phyloP scores from a whole-genome alignment of 306 rosid genomes.

The Pachyrhizus erosus region DNA sequence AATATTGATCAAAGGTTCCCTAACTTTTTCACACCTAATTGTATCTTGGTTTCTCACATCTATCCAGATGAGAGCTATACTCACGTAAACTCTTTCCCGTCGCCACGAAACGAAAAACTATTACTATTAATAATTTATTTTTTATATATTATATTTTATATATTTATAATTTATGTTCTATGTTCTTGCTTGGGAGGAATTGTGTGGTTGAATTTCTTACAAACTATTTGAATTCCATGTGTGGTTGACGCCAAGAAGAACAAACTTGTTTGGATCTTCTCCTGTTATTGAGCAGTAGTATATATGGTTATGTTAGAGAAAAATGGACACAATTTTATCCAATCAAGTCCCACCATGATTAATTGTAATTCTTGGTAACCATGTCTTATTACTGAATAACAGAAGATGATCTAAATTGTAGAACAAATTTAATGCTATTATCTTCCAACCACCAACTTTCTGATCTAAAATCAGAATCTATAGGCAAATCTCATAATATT shows the following conservation, averaged over 20 bases:
- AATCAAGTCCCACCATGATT: not conserved
- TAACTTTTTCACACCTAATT: too few species aligned
- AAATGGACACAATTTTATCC: not conserved
- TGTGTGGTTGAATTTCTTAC: not conserved
- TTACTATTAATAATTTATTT: too few species aligned
- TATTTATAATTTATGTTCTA: too few species aligned
- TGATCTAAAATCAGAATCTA: not conserved
- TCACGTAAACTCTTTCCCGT: too few species aligned
- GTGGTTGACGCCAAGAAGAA: not conserved
- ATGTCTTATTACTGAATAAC: not conserved
- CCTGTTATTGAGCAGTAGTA: too few species aligned
- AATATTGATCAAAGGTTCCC: too few species aligned
- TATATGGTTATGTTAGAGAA: not conserved
- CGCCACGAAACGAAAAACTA: too few species aligned
- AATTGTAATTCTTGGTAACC: not conserved
- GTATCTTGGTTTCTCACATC: too few species aligned
- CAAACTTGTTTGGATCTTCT: not conserved
- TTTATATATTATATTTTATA: too few species aligned
- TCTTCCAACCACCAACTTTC: not conserved
- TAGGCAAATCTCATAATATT: slow-evolving; percentile 4
- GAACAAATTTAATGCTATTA: not conserved
- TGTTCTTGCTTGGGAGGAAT: too few species aligned
- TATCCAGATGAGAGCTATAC: too few species aligned
- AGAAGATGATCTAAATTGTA: not conserved
- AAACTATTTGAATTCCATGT: not conserved